These are phyloP conservation scores for Euphorbia corollata DNA, from an alignment of 441 rosid genomes.

Conservation along the genomic window DNA sequence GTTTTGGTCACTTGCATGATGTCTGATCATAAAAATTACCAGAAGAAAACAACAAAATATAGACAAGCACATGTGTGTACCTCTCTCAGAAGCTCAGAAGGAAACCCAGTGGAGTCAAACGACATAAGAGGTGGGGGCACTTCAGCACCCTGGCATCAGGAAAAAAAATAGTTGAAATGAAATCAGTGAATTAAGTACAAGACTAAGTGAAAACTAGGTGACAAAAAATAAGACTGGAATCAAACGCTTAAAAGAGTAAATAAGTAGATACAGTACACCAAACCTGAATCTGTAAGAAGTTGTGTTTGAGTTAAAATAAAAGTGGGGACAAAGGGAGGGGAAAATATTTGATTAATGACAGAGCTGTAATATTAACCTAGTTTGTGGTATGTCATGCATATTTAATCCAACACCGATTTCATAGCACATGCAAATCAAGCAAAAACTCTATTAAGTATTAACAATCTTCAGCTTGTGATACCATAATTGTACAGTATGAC, in stretches of 20 bases:
- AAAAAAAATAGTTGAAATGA: neutral
- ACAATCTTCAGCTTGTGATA: neutral
- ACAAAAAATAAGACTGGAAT: neutral
- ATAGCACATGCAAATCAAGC: neutral
- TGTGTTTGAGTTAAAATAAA: neutral
- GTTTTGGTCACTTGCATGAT: conserved; percentile 12
- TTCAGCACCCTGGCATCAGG: conserved; percentile 52
- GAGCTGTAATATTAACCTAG: neutral
- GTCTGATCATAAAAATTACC: neutral
- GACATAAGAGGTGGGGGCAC: conserved; percentile 71
- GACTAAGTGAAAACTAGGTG: neutral
- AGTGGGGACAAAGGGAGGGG: neutral
- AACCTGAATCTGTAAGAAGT: conserved; percentile 7
- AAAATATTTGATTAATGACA: neutral
- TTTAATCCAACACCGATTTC: neutral
- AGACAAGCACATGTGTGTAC: conserved; percentile 16
- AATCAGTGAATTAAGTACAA: neutral
- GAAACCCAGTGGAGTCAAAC: conserved; percentile 78
- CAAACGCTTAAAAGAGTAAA: conserved; percentile 8
- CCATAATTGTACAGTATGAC: neutral
- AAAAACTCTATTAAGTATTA: conserved; percentile 2
- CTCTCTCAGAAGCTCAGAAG: conserved; percentile 66
- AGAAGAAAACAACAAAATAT: neutral
- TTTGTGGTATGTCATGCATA: neutral
- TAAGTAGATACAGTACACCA: conserved; percentile 12